A percentile compares a stretch with the other conserved stretches of the same genome.
Evolutionary conservation across 139 green algal genomes (phyloP).

Genomic region (Micractinium sp.): DNA sequence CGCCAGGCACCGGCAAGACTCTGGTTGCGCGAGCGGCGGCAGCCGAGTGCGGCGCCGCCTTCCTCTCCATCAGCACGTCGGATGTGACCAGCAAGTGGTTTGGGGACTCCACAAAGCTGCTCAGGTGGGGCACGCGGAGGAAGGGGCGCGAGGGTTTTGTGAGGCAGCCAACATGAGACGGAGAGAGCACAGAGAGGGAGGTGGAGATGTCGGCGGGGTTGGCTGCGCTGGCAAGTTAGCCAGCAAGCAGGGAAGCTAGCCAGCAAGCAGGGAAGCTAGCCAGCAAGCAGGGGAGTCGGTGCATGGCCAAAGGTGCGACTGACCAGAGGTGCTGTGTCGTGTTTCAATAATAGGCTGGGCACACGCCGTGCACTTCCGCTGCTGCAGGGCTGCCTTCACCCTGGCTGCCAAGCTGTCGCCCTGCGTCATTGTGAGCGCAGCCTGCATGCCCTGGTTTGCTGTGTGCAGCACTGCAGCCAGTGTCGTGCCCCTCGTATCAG

Average conservation of each 20-base stretch:
- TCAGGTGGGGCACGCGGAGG: background rate
- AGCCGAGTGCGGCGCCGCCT: conserved; percentile 59
- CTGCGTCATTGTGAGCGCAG: conserved; percentile 70
- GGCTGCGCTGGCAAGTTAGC: background rate
- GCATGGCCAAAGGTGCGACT: background rate
- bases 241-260: background rate
- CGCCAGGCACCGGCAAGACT: conserved; percentile 60
- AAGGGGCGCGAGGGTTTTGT: too few relatives aligned
- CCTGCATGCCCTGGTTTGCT: too few relatives aligned
- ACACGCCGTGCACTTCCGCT: background rate
- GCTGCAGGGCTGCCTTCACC: conserved; percentile 47
- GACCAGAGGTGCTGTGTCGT: background rate
- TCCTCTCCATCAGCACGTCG: conserved; percentile 44
- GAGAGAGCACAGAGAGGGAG: background rate
- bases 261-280: too few relatives aligned
- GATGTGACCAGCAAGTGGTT: conserved; percentile 37
- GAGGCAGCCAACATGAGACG: background rate
- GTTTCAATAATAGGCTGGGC: too few relatives aligned
- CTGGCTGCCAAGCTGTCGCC: conserved; percentile 61
- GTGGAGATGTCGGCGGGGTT: background rate
- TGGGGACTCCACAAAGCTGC: conserved; percentile 18
- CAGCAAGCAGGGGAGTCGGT: background rate
- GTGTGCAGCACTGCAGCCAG: too few relatives aligned
- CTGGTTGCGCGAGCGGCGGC: conserved; percentile 55
- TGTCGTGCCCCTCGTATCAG: too few relatives aligned